These are phyloP conservation scores for Leccinum pellstonianum DNA, from an alignment of 768 basidiomycete genomes.

Conservation along the genomic window DNA sequence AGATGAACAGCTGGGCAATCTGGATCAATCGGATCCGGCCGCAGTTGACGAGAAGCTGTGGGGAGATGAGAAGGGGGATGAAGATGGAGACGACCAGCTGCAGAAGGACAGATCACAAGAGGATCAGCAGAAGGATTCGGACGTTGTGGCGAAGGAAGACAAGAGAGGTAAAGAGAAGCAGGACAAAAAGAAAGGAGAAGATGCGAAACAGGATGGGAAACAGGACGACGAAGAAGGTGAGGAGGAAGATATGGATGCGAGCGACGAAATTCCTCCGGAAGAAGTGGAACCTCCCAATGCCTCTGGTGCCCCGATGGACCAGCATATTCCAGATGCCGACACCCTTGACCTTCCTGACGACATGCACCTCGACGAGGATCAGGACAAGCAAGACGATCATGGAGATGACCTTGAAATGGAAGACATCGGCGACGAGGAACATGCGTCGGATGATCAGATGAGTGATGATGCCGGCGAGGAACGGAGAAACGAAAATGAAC, in stretches of 20 bases:
- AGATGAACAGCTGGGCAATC: conserved; percentile 81
- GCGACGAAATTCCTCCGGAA: conserved; percentile 38
- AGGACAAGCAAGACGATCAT: conserved; percentile 29
- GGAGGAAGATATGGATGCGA: conserved; percentile 21
- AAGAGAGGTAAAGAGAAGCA: conserved; percentile 35
- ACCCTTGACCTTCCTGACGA: conserved; percentile 90
- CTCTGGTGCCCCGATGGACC: conserved; percentile 69
- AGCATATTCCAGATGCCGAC: conserved; percentile 74
- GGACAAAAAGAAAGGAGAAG: conserved; percentile 36
- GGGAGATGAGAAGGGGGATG: conserved; percentile 76
- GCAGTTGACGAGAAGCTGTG: conserved; percentile 96
- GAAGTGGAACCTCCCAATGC: conserved; percentile 46
- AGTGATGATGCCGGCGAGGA: conserved; percentile 25
- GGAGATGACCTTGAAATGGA: conserved; percentile 34
- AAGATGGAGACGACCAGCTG: conserved; percentile 51
- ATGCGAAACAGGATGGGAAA: conserved; percentile 26
- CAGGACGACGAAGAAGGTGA: conserved; percentile 30
- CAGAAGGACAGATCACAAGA: conserved; percentile 59
- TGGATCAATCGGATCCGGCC: conserved; percentile 80
- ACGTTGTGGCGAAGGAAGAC: conserved; percentile 79
- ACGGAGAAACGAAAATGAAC: conserved; percentile 8
- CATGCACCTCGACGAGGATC: conserved; percentile 54
- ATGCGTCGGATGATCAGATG: conserved; percentile 23
- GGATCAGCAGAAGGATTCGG: conserved; percentile 47
- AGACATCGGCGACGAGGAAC: conserved; percentile 36